Conservation (phyloP, 2,329 filamentous ascomycete species). For the Orbilia javanica region DNA sequence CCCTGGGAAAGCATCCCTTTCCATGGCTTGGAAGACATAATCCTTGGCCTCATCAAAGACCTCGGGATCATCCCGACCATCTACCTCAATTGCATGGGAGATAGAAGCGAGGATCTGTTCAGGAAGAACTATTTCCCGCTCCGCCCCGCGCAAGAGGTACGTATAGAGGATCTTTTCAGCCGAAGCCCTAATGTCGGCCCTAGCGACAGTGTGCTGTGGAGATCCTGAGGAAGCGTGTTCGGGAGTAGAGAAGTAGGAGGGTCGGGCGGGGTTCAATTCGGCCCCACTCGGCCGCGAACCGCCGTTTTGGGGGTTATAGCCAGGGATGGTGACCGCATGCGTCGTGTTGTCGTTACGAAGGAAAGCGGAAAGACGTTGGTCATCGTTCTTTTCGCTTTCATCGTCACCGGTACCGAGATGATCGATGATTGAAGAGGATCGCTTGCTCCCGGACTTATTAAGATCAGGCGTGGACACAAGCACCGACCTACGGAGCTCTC, state of each 20-base stretch:
- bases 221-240: conserved; percentile 79
- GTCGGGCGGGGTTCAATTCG: conserved; percentile 65
- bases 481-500: conserved; percentile 91
- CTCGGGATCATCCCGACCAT: conserved; percentile 93
- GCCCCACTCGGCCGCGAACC: conserved; percentile 68
- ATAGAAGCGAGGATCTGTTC: conserved; percentile 88
- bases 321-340: conserved; percentile 67
- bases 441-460: conserved; percentile 82
- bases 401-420: conserved; percentile 76
- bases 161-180: conserved; percentile 99
- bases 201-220: conserved; percentile 83
- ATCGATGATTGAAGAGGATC: conserved; percentile 84
- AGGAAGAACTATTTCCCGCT: conserved; percentile 94
- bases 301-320: conserved; percentile 66
- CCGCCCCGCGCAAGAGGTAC: conserved; percentile 91
- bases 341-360: conserved; percentile 74
- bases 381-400: conserved; percentile 80
- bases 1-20: conserved; percentile 97
- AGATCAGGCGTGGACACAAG: conserved; percentile 92
- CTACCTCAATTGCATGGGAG: conserved; percentile 87
- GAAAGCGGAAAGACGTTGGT: conserved; percentile 91
- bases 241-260: conserved; percentile 74
- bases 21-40: conserved; percentile 99
- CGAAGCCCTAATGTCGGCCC: conserved; percentile 89
- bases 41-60: conserved; percentile 98